Base-by-base conservation (phyloP, 768 basidiomycete genomes). In the Sporobolomyces phaffii region DNA sequence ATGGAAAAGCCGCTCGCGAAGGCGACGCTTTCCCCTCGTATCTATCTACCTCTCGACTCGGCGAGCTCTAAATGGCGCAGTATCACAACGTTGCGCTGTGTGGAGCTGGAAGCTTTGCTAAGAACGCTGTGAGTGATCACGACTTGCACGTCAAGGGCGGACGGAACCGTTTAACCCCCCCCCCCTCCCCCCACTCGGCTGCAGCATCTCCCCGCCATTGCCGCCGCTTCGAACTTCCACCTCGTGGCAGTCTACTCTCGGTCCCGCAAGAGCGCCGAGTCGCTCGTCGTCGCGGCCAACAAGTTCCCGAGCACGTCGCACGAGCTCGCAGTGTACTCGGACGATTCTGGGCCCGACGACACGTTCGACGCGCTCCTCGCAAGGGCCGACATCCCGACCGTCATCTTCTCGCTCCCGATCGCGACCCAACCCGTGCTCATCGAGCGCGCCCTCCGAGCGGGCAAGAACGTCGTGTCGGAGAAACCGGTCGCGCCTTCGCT, bases 401-500 rank as follows among this genome's bases (percentile, higher is more conserved):
- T 92, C 36, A 82, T 90, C 75, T 79, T 92, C 57, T 85, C 83
- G 8, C 80, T 93, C 15, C 90, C 90, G 1, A 91, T 93, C 75
- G 82, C 84, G 0, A 73, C 81, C 6, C 90, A 91, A 76, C 89
- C 90, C 3, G 77, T 78, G 22, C 79, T 91, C 64, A 80, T 93
- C 60, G 77, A 83, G 63, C 83, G 82, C 73, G 73, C 74, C 0
- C 64, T 74, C 49, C 62, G 74, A 50, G 87, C 88, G 4, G 88
- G 90, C 31, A 94, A 93, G 78, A 88, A 92, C 75, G 89, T 93
- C 53, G 75, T 92, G 65, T 87, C 86, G 77, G 91, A 94, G 80
- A 93, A 93, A 75, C 91, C 91, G 9, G 82, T 91, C 18, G 89
- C 85, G 5, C 81, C 85, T 45, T 86, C 87, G 73, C 84, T 91